A percentile compares a stretch with the other conserved stretches of the same genome.
phyloP scores from a whole-genome alignment of 106 monocot species.

The Acorus gramineus region DNA sequence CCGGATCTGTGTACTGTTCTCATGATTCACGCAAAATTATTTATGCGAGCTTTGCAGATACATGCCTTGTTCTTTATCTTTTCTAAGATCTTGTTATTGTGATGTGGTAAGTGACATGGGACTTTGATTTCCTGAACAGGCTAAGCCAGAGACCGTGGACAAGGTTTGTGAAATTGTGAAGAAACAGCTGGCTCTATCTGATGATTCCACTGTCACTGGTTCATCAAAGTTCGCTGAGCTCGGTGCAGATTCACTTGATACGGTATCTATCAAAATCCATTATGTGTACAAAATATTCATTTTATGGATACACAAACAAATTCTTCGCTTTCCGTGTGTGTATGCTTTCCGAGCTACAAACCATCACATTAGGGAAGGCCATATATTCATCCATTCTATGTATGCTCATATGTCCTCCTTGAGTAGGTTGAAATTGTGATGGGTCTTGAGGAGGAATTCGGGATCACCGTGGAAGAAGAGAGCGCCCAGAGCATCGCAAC shows the following conservation, averaged over 20 bases:
- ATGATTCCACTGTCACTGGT: constrained; percentile 21
- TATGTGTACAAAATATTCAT: background rate
- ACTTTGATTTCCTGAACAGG: constrained; percentile 18
- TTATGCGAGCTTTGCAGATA: too few relatives aligned
- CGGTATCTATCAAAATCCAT: constrained; percentile 4
- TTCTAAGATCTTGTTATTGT: too few relatives aligned
- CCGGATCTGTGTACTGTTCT: too few relatives aligned
- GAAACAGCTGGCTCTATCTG: constrained; percentile 51
- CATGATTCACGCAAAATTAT: too few relatives aligned
- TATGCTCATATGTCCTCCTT: background rate
- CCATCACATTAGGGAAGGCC: too few relatives aligned
- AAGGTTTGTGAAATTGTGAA: constrained; percentile 60
- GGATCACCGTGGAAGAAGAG: constrained; percentile 44
- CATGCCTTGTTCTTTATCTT: too few relatives aligned
- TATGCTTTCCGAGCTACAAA: background rate
- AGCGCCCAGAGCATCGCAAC: constrained; percentile 40
- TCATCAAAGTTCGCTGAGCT: constrained; percentile 41
- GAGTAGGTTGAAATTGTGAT: constrained; percentile 60
- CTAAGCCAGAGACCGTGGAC: constrained; percentile 52
- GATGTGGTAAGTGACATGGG: too few relatives aligned
- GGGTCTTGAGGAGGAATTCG: constrained; percentile 53
- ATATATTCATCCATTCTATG: background rate
- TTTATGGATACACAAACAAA: constrained; percentile 1
- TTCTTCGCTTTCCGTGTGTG: constrained; percentile 2
- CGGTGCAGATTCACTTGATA: constrained; percentile 61